Conservation (phyloP, 2,329 filamentous ascomycete species). For the Thermothelomyces thermophilus region DNA sequence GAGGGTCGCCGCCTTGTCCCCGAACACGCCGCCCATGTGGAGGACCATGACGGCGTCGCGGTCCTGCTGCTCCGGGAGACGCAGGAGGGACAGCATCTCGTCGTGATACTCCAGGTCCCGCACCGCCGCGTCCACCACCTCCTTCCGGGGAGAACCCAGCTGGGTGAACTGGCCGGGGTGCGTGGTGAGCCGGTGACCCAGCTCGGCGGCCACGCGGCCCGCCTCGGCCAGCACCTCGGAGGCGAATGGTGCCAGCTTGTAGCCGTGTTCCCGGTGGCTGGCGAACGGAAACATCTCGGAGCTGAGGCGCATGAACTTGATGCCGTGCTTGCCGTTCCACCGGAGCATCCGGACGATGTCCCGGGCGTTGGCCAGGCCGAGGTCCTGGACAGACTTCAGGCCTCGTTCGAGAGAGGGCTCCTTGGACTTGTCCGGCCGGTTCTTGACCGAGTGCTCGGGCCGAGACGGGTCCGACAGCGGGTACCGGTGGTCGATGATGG, state of each 20-base stretch:
- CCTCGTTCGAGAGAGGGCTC: slow-evolving; percentile 61
- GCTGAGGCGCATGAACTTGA: slow-evolving; percentile 85
- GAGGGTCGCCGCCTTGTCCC: slow-evolving; percentile 74
- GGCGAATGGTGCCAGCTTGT: slow-evolving; percentile 77
- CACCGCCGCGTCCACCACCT: slow-evolving; percentile 69
- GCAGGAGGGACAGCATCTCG: slow-evolving; percentile 72
- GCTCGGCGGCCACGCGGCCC: slow-evolving; percentile 66
- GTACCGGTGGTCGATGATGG: slow-evolving; percentile 82
- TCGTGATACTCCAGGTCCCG: slow-evolving; percentile 84
- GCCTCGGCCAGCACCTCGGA: slow-evolving; percentile 68
- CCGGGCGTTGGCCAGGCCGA: slow-evolving; percentile 74
- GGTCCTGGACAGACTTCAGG: slow-evolving; percentile 63
- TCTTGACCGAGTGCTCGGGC: slow-evolving; percentile 77
- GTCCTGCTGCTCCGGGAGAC: slow-evolving; percentile 69
- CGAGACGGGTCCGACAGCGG: slow-evolving; percentile 68
- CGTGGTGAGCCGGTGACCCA: slow-evolving; percentile 79
- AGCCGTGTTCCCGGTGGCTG: slow-evolving; percentile 80
- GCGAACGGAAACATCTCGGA: slow-evolving; percentile 98
- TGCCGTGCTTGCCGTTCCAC: slow-evolving; percentile 89
- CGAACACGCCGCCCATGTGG: slow-evolving; percentile 87
- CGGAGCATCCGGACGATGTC: slow-evolving; percentile 80
- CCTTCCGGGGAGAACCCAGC: slow-evolving; percentile 70
- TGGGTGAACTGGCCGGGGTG: slow-evolving; percentile 94
- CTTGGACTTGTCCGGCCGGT: slow-evolving; percentile 70
- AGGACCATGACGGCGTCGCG: slow-evolving; percentile 90